Percentiles rank a stretch among this genome's conserved stretches.
Evolutionary conservation across 2,329 filamentous ascomycete genomes (phyloP).

Genomic region (Penicillium expansum): DNA sequence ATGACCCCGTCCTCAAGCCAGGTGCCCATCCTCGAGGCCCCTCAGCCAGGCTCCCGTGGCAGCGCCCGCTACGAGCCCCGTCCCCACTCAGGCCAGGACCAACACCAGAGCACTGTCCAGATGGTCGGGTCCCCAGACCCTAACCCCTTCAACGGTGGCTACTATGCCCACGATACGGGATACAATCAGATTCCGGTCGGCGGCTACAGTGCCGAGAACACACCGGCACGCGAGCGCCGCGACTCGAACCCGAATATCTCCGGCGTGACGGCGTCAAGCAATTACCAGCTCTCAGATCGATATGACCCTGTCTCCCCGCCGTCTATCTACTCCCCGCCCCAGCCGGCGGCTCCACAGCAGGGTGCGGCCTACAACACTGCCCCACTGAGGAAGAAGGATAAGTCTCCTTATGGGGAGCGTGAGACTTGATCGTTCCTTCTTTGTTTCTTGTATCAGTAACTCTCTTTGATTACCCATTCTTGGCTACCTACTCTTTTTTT

Average conservation of each 20-base stretch:
- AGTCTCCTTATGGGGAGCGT: constrained; percentile 5
- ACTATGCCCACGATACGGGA: constrained; percentile 12
- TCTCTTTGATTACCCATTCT: not conserved
- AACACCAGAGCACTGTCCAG: constrained; percentile 6
- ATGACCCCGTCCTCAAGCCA: constrained; percentile 23
- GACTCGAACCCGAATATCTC: constrained; percentile 61
- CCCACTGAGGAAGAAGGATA: constrained; percentile 3
- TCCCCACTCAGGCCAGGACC: constrained; percentile 10
- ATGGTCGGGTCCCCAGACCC: constrained; percentile 17
- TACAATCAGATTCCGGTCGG: constrained; percentile 17
- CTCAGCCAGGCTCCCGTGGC: constrained; percentile 21
- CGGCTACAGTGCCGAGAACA: constrained; percentile 40
- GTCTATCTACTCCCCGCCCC: constrained; percentile 69
- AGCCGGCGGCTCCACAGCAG: not conserved
- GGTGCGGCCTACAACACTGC: not conserved
- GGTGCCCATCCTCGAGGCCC: constrained; percentile 28
- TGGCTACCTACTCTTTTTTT: not conserved
- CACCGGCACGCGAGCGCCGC: constrained; percentile 66
- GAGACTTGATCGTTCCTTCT: not conserved
- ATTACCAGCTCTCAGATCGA: constrained; percentile 29
- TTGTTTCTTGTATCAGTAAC: not conserved
- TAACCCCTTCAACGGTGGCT: constrained; percentile 14
- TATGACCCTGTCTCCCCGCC: constrained; percentile 73
- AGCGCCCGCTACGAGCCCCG: constrained; percentile 22
- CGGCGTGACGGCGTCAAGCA: constrained; percentile 43